phyloP scores from a whole-genome alignment of 768 basidiomycete genomes.

The Pulveroboletus sp. region DNA sequence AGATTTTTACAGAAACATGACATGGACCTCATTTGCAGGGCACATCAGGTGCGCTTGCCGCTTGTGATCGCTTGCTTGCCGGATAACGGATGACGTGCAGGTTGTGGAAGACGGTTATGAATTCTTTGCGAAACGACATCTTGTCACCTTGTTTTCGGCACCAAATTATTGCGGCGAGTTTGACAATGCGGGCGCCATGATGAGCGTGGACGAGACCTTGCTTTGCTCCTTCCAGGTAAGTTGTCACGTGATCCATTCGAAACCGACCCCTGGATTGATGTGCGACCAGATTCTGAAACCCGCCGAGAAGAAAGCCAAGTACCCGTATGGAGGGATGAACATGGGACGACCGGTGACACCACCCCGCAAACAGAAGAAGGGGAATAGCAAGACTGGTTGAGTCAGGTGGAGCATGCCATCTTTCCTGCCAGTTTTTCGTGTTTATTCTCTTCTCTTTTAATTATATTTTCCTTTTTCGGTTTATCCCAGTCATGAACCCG shows the following conservation, averaged over 20 bases:
- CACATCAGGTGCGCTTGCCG: conserved; percentile 79
- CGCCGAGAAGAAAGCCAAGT: conserved; percentile 97
- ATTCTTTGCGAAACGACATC: conserved; percentile 96
- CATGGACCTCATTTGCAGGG: conserved; percentile 98
- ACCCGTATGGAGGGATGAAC: conserved; percentile 84
- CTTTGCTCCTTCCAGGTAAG: conserved; percentile 96
- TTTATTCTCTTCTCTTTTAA: conserved; percentile 31
- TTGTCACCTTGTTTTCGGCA: conserved; percentile 96
- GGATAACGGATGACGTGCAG: conserved; percentile 35
- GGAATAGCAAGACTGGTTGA: conserved; percentile 70
- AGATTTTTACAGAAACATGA: conserved; percentile 99
- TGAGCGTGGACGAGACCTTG: conserved; percentile 97
- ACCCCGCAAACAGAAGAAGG: conserved; percentile 97
- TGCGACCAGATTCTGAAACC: conserved; percentile 89
- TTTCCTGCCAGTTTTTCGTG: conserved; percentile 25
- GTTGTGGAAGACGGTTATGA: conserved; percentile 99
- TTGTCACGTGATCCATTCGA: conserved; percentile 11
- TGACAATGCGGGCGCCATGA: conserved; percentile 99
- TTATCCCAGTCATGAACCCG: conserved; percentile 22
- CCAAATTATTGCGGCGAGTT: conserved; percentile 97
- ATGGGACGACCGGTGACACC: conserved; percentile 90
- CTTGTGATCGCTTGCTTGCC: conserved; percentile 1
- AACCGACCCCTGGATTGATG: background rate
- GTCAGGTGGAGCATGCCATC: conserved; percentile 28
- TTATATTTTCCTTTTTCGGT: conserved; percentile 23